Evolutionary conservation across 2,329 filamentous ascomycete genomes (phyloP), one percentile per base, ranked within the genome.

Genomic region (Fusarium keratoplasticum): DNA sequence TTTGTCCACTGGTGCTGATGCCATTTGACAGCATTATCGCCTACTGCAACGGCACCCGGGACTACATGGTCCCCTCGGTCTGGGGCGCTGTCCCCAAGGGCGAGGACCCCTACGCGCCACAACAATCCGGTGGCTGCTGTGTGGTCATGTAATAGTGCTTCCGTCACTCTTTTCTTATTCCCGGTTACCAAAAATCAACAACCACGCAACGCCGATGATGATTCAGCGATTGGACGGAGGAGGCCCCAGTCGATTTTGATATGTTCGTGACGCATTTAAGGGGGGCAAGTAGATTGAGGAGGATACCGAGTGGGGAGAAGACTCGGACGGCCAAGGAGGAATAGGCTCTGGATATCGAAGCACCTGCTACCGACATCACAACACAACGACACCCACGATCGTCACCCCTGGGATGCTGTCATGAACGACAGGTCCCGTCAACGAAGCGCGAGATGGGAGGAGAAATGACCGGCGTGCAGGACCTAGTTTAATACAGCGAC

Each of bases 31-130:
- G 96, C 84, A 94, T 98, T 83, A 98, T 98, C 83, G 94, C 95
- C 78, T 98, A 98, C 87, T 98, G 96, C 86, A 97, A 97, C 85
- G 95, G 94, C 85, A 98, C 96, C 79, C 94, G 96, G 84, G 96
- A 99, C 84, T 98, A 97, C 87, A 98, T 99, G 96, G 95, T 98
- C 63, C 95, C 95, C 61, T 97, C 95, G 63, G 94, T 97, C 84
- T 99, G 96, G 96, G 96, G 96, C 77, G 90, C 92, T 71, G 95
- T 98, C 75, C 95, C 97, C 82, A 96, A 95, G 88, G 93, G 94
- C 83, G 96, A 98, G 83, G 96, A 99, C 83, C 96, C 96, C n/a
- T 99, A 99, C 83, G 95, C 96, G 80, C 96, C 96, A 77, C 96
- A 97, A 87, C 95, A 97, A 86, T 94, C 90, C 78, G 93, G 92